These are phyloP conservation scores for Phallus indusiatus DNA, from an alignment of 768 basidiomycete species.

Conservation along the genomic window DNA sequence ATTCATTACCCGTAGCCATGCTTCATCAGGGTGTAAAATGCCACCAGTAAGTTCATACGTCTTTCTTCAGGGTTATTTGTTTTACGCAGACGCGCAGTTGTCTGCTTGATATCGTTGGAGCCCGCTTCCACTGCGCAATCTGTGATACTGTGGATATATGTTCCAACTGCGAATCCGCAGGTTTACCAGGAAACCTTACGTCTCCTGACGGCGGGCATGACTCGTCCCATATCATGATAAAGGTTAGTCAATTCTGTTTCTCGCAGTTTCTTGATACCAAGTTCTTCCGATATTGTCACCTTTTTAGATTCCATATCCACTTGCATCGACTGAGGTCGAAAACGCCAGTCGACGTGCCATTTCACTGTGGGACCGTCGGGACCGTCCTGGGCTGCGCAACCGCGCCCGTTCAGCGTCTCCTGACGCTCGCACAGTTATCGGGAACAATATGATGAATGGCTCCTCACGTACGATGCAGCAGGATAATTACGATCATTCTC, in stretches of 20 bases:
- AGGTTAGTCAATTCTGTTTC: conserved; percentile 37
- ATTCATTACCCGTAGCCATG: conserved; percentile 38
- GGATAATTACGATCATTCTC: conserved; percentile 39
- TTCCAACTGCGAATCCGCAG: conserved; percentile 78
- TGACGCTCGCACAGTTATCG: conserved; percentile 57
- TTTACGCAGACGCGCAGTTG: conserved; percentile 43
- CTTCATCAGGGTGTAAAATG: conserved; percentile 79
- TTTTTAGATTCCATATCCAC: conserved; percentile 76
- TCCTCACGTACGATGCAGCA: not conserved
- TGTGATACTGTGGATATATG: conserved; percentile 83
- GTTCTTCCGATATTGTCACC: not conserved
- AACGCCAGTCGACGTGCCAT: conserved; percentile 67
- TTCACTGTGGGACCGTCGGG: conserved; percentile 65
- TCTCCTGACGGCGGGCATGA: conserved; percentile 68
- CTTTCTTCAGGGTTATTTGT: not conserved
- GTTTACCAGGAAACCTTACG: conserved; percentile 74
- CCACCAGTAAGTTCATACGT: conserved; percentile 54
- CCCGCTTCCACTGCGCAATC: conserved; percentile 86
- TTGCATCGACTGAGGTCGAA: conserved; percentile 65
- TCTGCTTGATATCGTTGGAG: conserved; percentile 81
- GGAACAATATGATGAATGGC: conserved; percentile 29
- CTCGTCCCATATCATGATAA: conserved; percentile 89
- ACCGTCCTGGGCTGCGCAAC: conserved; percentile 44
- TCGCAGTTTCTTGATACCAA: not conserved
- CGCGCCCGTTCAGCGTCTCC: conserved; percentile 37